Base-by-base conservation (phyloP, 177 flowering plant species). In the Vitis hybrid region DNA sequence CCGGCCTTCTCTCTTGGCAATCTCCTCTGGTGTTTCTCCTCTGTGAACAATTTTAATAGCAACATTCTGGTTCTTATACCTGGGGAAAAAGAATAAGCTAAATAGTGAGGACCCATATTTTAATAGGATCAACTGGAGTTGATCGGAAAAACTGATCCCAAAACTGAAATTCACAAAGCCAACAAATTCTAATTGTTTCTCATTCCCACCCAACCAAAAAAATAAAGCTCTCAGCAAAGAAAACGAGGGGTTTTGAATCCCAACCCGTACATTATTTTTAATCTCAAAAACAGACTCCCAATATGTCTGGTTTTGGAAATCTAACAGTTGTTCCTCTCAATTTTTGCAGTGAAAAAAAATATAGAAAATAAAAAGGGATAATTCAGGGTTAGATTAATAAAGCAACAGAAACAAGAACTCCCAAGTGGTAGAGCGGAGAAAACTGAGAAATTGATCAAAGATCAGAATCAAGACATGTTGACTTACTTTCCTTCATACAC, bases 401-500 rank as follows among this genome's bases (percentile, higher is more conserved):
- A 35, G 1, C 6, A 56, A 35, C 69, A 3, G 46, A 21, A 9
- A 58, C 12, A 59, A 1, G 2, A 46, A 48, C 32, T 9, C n/a
- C 30, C 8, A 61, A 13, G 41, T 41, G 5, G 24, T 7, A 55
- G 1, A 20, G 63, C 57, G 48, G 24, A 30, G 9, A 59, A 60
- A 13, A 12, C 46, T 35, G 30, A 35, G 57, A 58, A 46, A 20
- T 58, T 35, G 46, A 35, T 57, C 27, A 54, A 9, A 66, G 30
- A 55, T 55, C 18, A 56, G 14, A 30, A 32, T 11, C 9, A 20
- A 8, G 49, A 30, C 50, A 63, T 35, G 21, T 73, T 64, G 62
- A 92, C 98, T 89, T 86, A 94, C 98, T 91, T 92, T 75, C 97
- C 98, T 76, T 92, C 93, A 46, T 92, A 92, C 3, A 92, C 98